Evolutionary conservation across 148 eudicot species (phyloP), one percentile per base, ranked within the genome.

Genomic region (Rhododendron kiyosumense): DNA sequence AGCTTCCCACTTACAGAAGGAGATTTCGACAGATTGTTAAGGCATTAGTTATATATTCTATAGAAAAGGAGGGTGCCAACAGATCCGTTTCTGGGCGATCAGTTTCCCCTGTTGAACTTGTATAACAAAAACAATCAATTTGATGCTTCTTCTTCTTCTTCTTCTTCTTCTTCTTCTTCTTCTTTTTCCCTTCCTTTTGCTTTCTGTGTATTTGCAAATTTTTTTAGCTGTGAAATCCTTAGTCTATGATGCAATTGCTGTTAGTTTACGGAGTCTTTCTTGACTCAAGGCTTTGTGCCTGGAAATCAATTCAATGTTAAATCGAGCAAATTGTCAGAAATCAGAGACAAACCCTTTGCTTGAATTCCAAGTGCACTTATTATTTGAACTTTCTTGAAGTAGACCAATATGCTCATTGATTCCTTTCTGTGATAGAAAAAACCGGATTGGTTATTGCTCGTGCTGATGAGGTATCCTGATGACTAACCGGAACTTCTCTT

Each of bases 1-100:
- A 92, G 87, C 90, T 97, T 82, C 99, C 98, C n/a, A 96, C 97
- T 30, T 93, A 93, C 86, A 91, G 99, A 85, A 91, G 97, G 86
- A 90, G 67, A 89, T 95, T 83, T 86, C 91, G 93, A 9, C 93
- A 92, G 24, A 88, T 94, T 24, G 89, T 96, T 63, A 96, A 96
- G 90, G 86, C 87, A 14, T 89, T 96, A 84, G 59, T 92, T 6
- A 36, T 90, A 2, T 87, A 93, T 78, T 88, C 92, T 8, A 65
- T 73, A 1, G 94, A 86, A 3, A 90, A 89, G 81, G 94, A 92
- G 24, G 95, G 92, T 28, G 87, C 90, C 10, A 41, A 76, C 26
- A 89, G 82, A 88, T 89, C 83, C 6, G 92, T 80, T 49, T 51
- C 41, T 28, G 2, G 11, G 65, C 83, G 41, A 32, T 80, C 83